Conservation (phyloP, 371 early-diverging fungal species). For the Apophysomyces ossiformis region DNA sequence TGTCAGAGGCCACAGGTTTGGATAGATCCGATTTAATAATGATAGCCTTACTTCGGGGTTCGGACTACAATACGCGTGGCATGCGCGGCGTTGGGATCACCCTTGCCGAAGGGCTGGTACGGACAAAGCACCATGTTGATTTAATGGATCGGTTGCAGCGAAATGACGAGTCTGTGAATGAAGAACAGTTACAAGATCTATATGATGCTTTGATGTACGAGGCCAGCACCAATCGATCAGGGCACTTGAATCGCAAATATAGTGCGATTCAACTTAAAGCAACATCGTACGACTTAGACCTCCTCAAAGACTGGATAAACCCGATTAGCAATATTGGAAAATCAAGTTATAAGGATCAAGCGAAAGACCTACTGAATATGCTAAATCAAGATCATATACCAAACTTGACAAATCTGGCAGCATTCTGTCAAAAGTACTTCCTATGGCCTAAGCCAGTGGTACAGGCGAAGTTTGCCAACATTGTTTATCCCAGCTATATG, state of each 20-base stretch:
- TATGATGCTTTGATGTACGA: slow-evolving; percentile 31
- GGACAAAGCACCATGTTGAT: slow-evolving; percentile 22
- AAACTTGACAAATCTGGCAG: slow-evolving; percentile 13
- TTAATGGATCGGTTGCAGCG: slow-evolving; percentile 27
- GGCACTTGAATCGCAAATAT: slow-evolving; percentile 13
- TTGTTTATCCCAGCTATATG: slow-evolving; percentile 11
- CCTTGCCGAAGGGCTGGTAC: slow-evolving; percentile 33
- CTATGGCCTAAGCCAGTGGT: slow-evolving; percentile 7
- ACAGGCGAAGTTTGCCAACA: slow-evolving; percentile 9
- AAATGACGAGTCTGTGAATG: slow-evolving; percentile 14
- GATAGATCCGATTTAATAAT: slow-evolving; percentile 48
- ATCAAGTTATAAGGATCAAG: background rate
- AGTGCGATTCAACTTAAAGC: slow-evolving; percentile 17
- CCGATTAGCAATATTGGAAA: slow-evolving; percentile 1
- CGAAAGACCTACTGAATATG: slow-evolving; percentile 7
- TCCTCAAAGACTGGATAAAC: slow-evolving; percentile 9
- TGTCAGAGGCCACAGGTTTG: slow-evolving; percentile 21
- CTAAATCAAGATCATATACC: background rate
- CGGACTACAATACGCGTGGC: slow-evolving; percentile 40
- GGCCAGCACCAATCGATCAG: slow-evolving; percentile 20
- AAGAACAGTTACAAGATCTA: slow-evolving; percentile 22
- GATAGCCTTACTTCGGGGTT: slow-evolving; percentile 42
- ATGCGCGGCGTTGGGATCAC: slow-evolving; percentile 32
- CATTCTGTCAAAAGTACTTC: slow-evolving; percentile 16
- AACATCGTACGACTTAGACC: slow-evolving; percentile 18